Percentiles rank a stretch among this genome's conserved stretches.
These are phyloP conservation scores for Solanum chmielewskii DNA, from an alignment of 257 asterid genomes.

Conservation along the genomic window DNA sequence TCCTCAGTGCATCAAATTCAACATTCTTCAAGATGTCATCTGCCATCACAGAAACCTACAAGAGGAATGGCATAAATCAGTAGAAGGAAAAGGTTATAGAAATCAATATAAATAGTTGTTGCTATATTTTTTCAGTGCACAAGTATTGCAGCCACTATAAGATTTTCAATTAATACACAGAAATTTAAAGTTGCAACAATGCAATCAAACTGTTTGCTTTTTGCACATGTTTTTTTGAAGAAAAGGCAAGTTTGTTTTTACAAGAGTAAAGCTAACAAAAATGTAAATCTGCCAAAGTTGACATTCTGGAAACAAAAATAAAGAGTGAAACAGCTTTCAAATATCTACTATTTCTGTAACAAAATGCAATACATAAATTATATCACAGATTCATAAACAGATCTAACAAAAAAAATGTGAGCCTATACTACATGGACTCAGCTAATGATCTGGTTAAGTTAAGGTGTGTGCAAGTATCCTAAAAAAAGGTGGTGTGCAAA, in stretches of 20 bases:
- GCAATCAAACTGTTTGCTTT: neutral
- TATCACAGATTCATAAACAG: neutral
- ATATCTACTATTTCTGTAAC: neutral
- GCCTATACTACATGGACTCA: neutral
- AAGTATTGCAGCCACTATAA: neutral
- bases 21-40: constrained; percentile 94
- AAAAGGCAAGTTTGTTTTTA: neutral
- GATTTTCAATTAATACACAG: neutral
- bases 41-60: constrained; percentile 92
- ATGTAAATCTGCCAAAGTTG: neutral
- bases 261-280: neutral
- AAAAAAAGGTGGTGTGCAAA: neutral
- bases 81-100: neutral
- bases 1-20: constrained; percentile 76
- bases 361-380: neutral
- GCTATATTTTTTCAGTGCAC: neutral
- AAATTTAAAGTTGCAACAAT: neutral
- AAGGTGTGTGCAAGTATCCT: neutral
- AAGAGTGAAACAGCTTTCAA: neutral
- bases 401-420: neutral
- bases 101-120: neutral
- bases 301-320: neutral
- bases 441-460: neutral
- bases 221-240: neutral
- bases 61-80: neutral